These are phyloP conservation scores for Lepidopterella palustris DNA, from an alignment of 495 filamentous ascomycete species.

Conservation along the genomic window DNA sequence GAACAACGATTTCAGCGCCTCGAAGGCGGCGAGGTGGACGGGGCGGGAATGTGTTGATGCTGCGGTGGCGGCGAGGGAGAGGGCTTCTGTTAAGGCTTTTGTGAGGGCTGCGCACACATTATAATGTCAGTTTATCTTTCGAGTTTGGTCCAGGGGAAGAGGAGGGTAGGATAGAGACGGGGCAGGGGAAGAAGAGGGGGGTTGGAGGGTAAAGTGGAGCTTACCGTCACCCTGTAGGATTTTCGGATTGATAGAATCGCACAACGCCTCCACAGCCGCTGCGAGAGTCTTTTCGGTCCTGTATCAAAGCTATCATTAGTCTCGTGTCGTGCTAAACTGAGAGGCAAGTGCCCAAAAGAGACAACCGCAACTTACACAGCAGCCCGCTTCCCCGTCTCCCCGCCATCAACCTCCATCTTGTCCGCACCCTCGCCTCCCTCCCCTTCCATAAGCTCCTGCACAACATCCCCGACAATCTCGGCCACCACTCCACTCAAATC, in stretches of 20 bases:
- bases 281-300: conserved; percentile 29
- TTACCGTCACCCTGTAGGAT: not conserved
- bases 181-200: not conserved
- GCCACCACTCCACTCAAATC: conserved; percentile 64
- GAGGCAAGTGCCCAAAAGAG: too few relatives aligned
- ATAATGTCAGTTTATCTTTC: not conserved
- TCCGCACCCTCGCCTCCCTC: conserved; percentile 37
- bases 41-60: conserved; percentile 13
- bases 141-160: too few relatives aligned
- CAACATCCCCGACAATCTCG: conserved; percentile 46
- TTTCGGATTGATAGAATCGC: conserved; percentile 1
- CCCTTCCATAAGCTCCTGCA: conserved; percentile 44
- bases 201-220: conserved; percentile 7
- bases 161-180: conserved; percentile 1
- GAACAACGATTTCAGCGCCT: conserved; percentile 19
- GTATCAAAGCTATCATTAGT: too few relatives aligned
- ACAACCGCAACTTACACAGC: conserved; percentile 16
- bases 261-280: conserved; percentile 4
- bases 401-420: conserved; percentile 60
- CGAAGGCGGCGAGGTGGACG: conserved; percentile 23
- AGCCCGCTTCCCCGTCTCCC: conserved; percentile 18
- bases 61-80: conserved; percentile 13
- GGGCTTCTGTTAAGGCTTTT: not conserved
- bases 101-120: conserved; percentile 9
- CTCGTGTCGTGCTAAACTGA: too few relatives aligned